Evolutionary conservation across 2,329 filamentous ascomycete genomes (phyloP).

Genomic region (Alternaria arborescens): DNA sequence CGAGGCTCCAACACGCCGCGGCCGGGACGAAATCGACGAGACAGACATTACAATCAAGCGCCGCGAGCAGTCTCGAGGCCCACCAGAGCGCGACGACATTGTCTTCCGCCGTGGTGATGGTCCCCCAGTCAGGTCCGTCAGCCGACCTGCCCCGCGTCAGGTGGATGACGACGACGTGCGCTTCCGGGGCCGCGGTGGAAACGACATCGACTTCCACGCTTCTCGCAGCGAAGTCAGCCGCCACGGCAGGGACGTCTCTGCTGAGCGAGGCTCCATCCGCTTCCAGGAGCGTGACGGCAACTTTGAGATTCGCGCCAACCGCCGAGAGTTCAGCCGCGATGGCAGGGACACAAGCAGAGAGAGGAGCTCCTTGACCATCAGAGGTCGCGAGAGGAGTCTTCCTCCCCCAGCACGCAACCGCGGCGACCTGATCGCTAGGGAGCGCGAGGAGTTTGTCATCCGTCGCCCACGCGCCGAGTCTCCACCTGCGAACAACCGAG

Average conservation of each 20-base stretch:
- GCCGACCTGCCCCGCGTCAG: slow-evolving; percentile 43
- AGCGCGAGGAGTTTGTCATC: slow-evolving; percentile 54
- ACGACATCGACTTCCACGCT: slow-evolving; percentile 45
- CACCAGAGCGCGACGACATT: slow-evolving; percentile 51
- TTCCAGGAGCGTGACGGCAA: slow-evolving; percentile 50
- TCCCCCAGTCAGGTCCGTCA: slow-evolving; percentile 32
- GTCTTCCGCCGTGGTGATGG: slow-evolving; percentile 55
- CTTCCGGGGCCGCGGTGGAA: slow-evolving; percentile 52
- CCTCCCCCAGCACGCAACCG: slow-evolving; percentile 47
- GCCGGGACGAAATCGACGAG: slow-evolving; percentile 45
- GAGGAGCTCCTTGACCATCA: slow-evolving; percentile 47
- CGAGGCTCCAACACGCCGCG: slow-evolving; percentile 46
- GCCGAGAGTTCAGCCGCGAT: slow-evolving; percentile 47
- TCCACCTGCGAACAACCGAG: slow-evolving; percentile 44
- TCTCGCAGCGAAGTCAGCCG: slow-evolving; percentile 35
- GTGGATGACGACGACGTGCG: slow-evolving; percentile 58
- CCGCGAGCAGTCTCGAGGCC: slow-evolving; percentile 47
- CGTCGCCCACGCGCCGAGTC: slow-evolving; percentile 50
- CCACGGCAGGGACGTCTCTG: slow-evolving; percentile 35
- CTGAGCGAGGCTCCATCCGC: slow-evolving; percentile 40
- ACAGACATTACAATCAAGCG: slow-evolving; percentile 47
- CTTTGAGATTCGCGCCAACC: slow-evolving; percentile 50
- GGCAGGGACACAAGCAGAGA: slow-evolving; percentile 46
- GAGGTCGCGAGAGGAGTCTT: slow-evolving; percentile 47
- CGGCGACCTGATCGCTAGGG: slow-evolving; percentile 50